Evolutionary conservation across 2,329 filamentous ascomycete genomes (phyloP), one percentile per base, ranked within the genome.

Genomic region (Rhynchosporium secalis): DNA sequence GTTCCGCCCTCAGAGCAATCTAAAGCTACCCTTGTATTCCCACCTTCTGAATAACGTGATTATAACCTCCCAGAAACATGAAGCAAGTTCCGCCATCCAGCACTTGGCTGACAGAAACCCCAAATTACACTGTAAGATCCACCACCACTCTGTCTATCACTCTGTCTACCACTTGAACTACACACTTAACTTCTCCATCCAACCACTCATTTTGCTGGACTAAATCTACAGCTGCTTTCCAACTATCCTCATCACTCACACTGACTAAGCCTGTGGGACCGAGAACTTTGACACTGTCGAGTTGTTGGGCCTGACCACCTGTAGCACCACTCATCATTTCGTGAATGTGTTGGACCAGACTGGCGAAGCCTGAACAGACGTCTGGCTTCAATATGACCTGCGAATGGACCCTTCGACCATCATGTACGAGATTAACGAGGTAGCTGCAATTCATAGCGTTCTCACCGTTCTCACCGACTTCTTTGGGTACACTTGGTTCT

Each of bases 121-220:
- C 36, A 36, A 47, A 12, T n/a, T 10, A 28, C n/a, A 3, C 15
- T 13, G 6, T 31, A 43, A 15, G 20, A 20, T n/a, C 46, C 38
- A 36, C 33, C 9, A 36, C 33, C 5, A 20, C 10, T 8, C 41
- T 20, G 13, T 48, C 33, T 52, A 4, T 29, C 20, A 5, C 60
- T 15, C 20, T 51, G 9, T 66, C 60, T 40, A 65, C 64, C 9
- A 71, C 60, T 36, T 69, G 57, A 20, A 68, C 63, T 15, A 73
- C 58, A 55, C 69, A 64, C 48, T 64, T 71, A 12, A 72, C 65
- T 10, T 71, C 68, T 55, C 70, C 68, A 63, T 74, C 72, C 72
- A 74, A 70, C 70, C 70, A 74, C 29, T 71, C 69, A n/a, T 59
- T 58, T 12, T 68, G 60, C 45, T 52, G 61, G 12, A 74, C 60